phyloP scores from a whole-genome alignment of 2,329 filamentous ascomycete genomes.

The Hortaea sp. region DNA sequence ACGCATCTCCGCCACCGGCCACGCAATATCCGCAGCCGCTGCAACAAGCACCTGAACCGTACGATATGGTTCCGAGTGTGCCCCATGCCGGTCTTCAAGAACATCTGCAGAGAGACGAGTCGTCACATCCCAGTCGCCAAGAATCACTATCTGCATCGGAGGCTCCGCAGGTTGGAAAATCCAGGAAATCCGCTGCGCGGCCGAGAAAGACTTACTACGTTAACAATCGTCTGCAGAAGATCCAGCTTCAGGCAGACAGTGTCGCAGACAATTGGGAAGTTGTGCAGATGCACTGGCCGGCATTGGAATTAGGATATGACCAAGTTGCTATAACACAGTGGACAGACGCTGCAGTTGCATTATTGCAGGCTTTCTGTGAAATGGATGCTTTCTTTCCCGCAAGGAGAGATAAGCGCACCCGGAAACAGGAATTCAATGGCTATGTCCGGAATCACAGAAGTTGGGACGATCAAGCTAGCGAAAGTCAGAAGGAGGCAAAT shows the following conservation, averaged over 20 bases:
- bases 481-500: neutral
- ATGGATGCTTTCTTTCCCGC: constrained; percentile 50
- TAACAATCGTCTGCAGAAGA: neutral
- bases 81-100: neutral
- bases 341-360: constrained; percentile 47
- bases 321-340: constrained; percentile 44
- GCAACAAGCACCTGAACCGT: neutral
- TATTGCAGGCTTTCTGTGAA: constrained; percentile 51
- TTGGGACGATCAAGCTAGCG: neutral
- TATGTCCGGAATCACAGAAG: neutral
- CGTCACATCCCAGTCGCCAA: neutral
- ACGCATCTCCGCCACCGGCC: neutral
- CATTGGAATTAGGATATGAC: constrained; percentile 33
- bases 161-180: neutral
- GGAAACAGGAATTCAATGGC: neutral
- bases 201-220: neutral
- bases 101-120: neutral
- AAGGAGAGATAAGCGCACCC: constrained; percentile 14
- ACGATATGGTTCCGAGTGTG: too few relatives aligned
- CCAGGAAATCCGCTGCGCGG: neutral
- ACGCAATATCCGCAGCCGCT: neutral
- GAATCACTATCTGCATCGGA: neutral
- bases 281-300: constrained; percentile 33
- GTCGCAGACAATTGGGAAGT: constrained; percentile 9
- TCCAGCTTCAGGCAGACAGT: neutral